Evolutionary conservation across 495 filamentous ascomycete genomes (phyloP), one percentile per base, ranked within the genome.

Genomic region (Hypoxylon rickii): DNA sequence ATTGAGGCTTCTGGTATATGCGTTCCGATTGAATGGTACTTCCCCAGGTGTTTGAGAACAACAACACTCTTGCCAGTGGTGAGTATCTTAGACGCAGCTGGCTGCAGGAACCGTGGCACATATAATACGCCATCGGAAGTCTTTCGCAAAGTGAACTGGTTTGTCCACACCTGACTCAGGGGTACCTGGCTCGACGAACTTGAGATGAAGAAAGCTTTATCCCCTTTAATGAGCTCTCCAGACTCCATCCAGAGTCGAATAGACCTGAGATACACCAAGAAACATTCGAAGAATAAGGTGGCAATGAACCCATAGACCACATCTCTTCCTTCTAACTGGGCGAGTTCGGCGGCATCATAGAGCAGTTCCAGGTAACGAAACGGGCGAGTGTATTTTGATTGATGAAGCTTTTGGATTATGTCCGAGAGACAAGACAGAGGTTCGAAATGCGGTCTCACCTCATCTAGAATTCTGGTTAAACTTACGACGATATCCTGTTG

Each of bases 1-100:
- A 89, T 66, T 10, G 58, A 71, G 10, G 73, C 67, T 17, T 51
- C 59, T 21, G 42, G 50, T 20, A 43, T 45, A 16, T 19, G 58
- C 15, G 42, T 56, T 44, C 50, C 46, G 16, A 44, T 50, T 22
- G 58, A 44, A 39, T 69, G 58, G 34, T 77, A 78, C 22, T 72
- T 72, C 20, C 73, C 79, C 43, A 89, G 78, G 24, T 84, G 80
- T 24, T 85, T 86, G 15, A 96, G 70, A 42, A 97, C 88, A 1
- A 94, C 83, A 54, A 91, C 86, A 61, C 86, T 94, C 67, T 97
- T 96, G 0, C 94, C 93, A 3, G 89, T 86, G 0, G 84, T 90
- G 51, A 96, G 90, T 18, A 96, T 88, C 52, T 83, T 88, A 10
- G 75, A 67, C 1, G 83, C 83, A 1, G 84, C 80, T 1, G 83